Evolutionary conservation across 768 basidiomycete genomes (phyloP).

Genomic region (Pholiota microspora): DNA sequence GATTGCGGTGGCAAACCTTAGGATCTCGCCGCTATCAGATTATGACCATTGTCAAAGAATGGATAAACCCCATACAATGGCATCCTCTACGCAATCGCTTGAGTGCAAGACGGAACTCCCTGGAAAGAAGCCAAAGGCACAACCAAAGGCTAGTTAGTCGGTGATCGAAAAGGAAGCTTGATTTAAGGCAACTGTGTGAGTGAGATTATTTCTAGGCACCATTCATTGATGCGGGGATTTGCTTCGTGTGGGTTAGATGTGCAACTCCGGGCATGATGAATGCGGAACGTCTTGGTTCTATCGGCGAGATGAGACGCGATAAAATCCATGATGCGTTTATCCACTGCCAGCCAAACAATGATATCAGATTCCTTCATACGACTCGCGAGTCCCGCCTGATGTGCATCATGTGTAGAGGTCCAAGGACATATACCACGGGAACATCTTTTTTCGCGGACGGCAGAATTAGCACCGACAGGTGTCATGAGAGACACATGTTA

Average conservation of each 20-base stretch:
- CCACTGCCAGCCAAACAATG: neutral
- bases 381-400: neutral
- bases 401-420: conserved; percentile 2
- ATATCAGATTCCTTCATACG: conserved; percentile 1
- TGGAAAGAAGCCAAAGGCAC: conserved; percentile 16
- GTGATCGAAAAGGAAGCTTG: conserved; percentile 20
- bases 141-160: conserved; percentile 11
- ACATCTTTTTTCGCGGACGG: conserved; percentile 18
- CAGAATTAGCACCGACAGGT: conserved; percentile 20
- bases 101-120: neutral
- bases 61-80: neutral
- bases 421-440: conserved; percentile 13
- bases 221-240: conserved; percentile 18
- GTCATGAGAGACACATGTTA: conserved; percentile 23
- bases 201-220: conserved; percentile 18
- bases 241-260: conserved; percentile 7
- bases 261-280: neutral
- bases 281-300: neutral
- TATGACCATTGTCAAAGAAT: neutral
- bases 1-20: neutral
- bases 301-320: neutral
- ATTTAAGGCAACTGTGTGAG: conserved; percentile 19
- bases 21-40: conserved; percentile 5
- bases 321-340: neutral
- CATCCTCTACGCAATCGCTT: neutral